These are phyloP conservation scores for Tetrahymena malaccensis DNA, from an alignment of 73 alveolate species.

Conservation along the genomic window DNA sequence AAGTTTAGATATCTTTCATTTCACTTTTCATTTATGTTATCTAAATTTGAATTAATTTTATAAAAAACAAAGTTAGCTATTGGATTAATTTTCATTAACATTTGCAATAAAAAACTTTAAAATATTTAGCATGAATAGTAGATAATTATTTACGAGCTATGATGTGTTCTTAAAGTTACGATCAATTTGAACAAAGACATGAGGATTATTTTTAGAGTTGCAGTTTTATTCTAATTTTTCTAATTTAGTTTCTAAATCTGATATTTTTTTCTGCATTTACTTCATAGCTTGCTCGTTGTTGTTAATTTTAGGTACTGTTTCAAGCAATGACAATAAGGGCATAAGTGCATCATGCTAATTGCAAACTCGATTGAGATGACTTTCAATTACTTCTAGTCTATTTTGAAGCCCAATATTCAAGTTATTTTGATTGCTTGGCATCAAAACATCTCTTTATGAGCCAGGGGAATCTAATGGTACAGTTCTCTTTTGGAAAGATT, in stretches of 20 bases:
- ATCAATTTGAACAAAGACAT: background rate
- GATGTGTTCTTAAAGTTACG: background rate
- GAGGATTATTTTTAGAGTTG: background rate
- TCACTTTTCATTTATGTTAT: background rate
- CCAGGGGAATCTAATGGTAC: background rate
- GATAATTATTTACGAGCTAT: background rate
- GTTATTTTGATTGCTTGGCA: background rate
- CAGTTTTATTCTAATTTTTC: background rate
- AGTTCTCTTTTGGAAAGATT: background rate
- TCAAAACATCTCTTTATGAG: background rate
- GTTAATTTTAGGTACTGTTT: background rate
- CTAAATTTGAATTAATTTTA: background rate
- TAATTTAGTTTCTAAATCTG: background rate
- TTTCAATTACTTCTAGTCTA: background rate
- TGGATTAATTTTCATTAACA: background rate
- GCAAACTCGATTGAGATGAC: background rate
- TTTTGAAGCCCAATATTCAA: background rate
- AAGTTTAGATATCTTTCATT: background rate
- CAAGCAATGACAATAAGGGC: background rate
- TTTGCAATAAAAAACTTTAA: background rate
- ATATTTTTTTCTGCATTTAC: background rate
- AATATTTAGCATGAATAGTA: background rate
- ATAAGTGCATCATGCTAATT: background rate
- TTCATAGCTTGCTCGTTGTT: background rate
- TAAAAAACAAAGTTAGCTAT: background rate